These are phyloP conservation scores for Sporisorium scitamineum DNA, from an alignment of 1,284 basidiomycete species.

Conservation along the genomic window DNA sequence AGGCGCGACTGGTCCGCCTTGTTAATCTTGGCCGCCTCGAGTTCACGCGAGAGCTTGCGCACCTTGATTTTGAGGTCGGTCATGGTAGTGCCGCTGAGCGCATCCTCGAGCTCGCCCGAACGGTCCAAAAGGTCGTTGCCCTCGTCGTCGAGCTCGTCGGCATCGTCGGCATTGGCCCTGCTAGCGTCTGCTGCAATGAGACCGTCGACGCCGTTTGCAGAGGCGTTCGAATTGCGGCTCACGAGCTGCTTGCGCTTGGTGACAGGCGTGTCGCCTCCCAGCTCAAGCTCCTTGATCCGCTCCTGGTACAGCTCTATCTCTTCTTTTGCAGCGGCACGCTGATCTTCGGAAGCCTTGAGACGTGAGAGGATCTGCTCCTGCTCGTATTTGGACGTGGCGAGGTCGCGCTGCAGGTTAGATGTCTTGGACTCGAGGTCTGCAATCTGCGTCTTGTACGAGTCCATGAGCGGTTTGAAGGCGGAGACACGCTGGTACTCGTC, in stretches of 20 bases:
- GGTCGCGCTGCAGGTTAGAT: constrained; percentile 76
- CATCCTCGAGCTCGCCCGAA: constrained; percentile 85
- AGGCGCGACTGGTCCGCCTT: constrained; percentile 81
- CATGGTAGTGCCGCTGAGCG: constrained; percentile 84
- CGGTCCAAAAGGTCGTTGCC: constrained; percentile 72
- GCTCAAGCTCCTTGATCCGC: constrained; percentile 87
- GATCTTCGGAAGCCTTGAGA: constrained; percentile 73
- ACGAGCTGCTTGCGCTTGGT: constrained; percentile 70
- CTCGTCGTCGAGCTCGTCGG: constrained; percentile 29
- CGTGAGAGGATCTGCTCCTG: constrained; percentile 53
- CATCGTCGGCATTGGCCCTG: constrained; percentile 26
- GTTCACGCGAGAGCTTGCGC: constrained; percentile 82
- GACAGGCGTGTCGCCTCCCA: constrained; percentile 70
- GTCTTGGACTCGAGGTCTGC: constrained; percentile 81
- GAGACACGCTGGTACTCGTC: constrained; percentile 89
- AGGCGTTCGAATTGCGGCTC: constrained; percentile 43
- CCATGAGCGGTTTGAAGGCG: constrained; percentile 87
- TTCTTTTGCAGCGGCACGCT: constrained; percentile 83
- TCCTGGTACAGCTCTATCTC: constrained; percentile 90
- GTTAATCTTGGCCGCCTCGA: constrained; percentile 80
- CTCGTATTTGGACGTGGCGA: constrained; percentile 55
- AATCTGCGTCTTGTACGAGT: constrained; percentile 90
- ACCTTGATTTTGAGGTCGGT: constrained; percentile 85
- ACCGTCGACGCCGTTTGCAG: constrained; percentile 56
- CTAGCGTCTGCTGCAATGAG: constrained; percentile 45